Evolutionary conservation across 805 yeast genomes (phyloP), one percentile per base, ranked within the genome.

Genomic region (Wickerhamiella lipophila): DNA sequence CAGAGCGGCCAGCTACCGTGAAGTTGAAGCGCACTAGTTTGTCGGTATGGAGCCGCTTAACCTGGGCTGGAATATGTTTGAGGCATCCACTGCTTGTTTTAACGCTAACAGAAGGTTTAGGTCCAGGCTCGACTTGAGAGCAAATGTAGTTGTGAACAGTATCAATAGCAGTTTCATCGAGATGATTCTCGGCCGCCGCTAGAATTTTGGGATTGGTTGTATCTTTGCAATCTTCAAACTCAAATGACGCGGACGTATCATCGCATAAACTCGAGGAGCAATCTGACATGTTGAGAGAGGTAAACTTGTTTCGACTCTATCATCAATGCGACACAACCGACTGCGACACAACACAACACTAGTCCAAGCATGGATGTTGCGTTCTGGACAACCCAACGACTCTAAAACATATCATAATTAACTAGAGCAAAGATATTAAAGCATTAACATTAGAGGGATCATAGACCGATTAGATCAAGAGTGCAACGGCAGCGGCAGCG

Each of bases 1-100:
- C 95, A 44, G 88, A 77, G 64, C 87, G 96, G 58, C 96, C 96
- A 32, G 75, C 75, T 9, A 82, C 76, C 75, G 83, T 73, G 47
- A 83, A 61, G 15, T 83, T 76, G 61, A 83, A 77, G 48, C 72
- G 71, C 47, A 78, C 69, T 80, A 59, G 74, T 73, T 57, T 72
- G 73, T 51, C 78, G 73, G 57, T 71, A 8, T 35, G 75, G 58
- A 76, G 78, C 48, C 77, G 68, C n/a, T 56, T 77, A 68, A 42
- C 53, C 27, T 47, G 49, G 18, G 27, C 5, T 2, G 51, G 51
- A 13, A 49, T 42, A 23, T 11, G 6, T n/a, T 15, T 25, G 21
- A 40, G 9, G 30, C 19, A 23, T 12, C 30, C 30, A 23, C 32
- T 23, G 21, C 25, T 40, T 3, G 30, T 40, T 3, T 6, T 13